These are phyloP conservation scores for Galeopsis tetrahit DNA, from an alignment of 257 asterid species.

Conservation along the genomic window DNA sequence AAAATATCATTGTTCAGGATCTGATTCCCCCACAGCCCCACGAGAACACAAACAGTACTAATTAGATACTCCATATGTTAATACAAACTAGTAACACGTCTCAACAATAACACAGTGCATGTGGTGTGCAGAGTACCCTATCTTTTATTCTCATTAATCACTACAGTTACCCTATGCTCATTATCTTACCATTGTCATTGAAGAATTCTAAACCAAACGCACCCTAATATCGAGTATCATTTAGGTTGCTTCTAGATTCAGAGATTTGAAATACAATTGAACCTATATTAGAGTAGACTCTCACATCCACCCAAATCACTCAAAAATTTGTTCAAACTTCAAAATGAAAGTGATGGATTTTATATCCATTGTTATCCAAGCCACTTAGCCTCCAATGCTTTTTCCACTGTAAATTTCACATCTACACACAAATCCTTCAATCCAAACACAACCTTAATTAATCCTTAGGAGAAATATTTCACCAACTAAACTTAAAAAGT, in stretches of 20 bases:
- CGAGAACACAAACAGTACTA: neutral
- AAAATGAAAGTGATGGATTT: neutral
- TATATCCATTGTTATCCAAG: neutral
- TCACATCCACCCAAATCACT: neutral
- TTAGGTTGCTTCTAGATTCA: neutral
- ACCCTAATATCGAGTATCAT: neutral
- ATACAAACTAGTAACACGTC: constrained; percentile 3
- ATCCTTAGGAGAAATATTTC: neutral
- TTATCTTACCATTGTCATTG: too few relatives aligned
- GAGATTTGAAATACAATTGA: neutral
- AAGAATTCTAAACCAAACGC: too few relatives aligned
- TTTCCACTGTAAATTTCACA: neutral
- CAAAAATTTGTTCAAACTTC: neutral
- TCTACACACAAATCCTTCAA: neutral
- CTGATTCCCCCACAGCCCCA: neutral
- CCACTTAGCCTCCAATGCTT: neutral
- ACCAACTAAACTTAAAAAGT: neutral
- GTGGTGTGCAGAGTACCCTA: neutral
- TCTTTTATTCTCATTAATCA: too few relatives aligned
- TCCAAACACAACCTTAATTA: neutral
- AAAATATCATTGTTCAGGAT: neutral
- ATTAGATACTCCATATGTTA: neutral
- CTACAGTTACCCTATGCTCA: too few relatives aligned
- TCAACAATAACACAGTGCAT: neutral
- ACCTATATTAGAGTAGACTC: neutral